These are phyloP conservation scores for Soucietia sequanensis DNA, from an alignment of 805 yeast species.

Conservation along the genomic window DNA sequence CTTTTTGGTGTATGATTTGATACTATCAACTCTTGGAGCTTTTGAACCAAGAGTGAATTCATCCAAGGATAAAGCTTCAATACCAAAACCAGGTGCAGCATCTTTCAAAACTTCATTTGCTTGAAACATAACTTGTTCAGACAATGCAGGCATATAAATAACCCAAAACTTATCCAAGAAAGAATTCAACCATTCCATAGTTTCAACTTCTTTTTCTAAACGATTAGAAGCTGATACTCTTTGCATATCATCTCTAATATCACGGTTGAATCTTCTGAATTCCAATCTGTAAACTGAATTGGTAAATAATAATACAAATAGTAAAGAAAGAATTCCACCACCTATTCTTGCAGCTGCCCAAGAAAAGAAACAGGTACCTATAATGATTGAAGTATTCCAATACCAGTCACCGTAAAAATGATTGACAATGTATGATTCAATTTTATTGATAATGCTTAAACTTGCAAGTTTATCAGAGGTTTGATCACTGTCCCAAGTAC, in stretches of 20 bases:
- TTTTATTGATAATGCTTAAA: slow-evolving; percentile 26
- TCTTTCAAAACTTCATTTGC: slow-evolving; percentile 69
- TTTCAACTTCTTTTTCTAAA: slow-evolving; percentile 62
- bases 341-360: slow-evolving; percentile 66
- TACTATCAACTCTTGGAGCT: slow-evolving; percentile 71
- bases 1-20: slow-evolving; percentile 69
- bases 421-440: slow-evolving; percentile 64
- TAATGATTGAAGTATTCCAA: slow-evolving; percentile 60
- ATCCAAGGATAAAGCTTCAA: slow-evolving; percentile 68
- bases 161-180: slow-evolving; percentile 83
- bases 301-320: slow-evolving; percentile 57
- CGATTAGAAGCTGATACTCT: slow-evolving; percentile 63
- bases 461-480: slow-evolving; percentile 22
- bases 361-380: slow-evolving; percentile 71
- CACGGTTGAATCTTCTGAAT: slow-evolving; percentile 71
- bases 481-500: slow-evolving; percentile 30
- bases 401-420: slow-evolving; percentile 71
- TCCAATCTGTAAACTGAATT: slow-evolving; percentile 71
- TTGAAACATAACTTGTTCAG: slow-evolving; percentile 67
- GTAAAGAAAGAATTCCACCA: slow-evolving; percentile 61
- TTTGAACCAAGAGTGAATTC: slow-evolving; percentile 80
- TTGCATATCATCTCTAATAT: slow-evolving; percentile 72
- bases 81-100: slow-evolving; percentile 80
- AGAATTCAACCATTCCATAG: slow-evolving; percentile 79
- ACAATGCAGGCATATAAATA: slow-evolving; percentile 81